Percentiles rank a stretch among this genome's conserved stretches.
These are phyloP conservation scores for Nicotiana tabacum DNA, from an alignment of 257 asterid genomes.

Conservation along the genomic window DNA sequence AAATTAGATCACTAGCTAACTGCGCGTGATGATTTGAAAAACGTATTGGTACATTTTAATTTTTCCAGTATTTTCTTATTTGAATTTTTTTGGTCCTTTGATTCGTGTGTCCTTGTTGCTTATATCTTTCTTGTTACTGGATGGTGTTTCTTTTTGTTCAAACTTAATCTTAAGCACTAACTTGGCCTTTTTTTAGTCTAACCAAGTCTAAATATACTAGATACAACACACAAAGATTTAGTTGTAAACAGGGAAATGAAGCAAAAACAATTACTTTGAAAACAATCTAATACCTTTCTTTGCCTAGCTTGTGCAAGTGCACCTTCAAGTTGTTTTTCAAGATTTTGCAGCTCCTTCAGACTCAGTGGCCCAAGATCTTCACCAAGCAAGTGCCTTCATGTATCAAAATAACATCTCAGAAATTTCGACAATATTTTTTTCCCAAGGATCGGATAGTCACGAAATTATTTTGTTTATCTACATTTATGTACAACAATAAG, in stretches of 20 bases:
- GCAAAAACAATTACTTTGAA: not conserved
- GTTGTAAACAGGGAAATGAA: not conserved
- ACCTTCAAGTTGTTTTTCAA: constrained; percentile 88
- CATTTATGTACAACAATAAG: not conserved
- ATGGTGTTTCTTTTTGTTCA: not conserved
- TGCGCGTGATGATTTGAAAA: not conserved
- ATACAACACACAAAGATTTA: not conserved
- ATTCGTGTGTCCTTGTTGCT: not conserved
- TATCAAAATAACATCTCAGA: not conserved
- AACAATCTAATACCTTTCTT: constrained; percentile 55
- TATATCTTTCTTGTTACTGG: not conserved
- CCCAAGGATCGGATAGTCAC: too few relatives aligned
- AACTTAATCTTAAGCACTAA: not conserved
- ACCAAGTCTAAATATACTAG: not conserved
- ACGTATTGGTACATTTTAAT: not conserved
- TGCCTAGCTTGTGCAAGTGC: constrained; percentile 84
- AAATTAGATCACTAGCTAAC: too few relatives aligned
- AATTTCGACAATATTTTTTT: too few relatives aligned
- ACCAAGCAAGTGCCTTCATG: constrained; percentile 84
- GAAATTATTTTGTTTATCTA: too few relatives aligned
- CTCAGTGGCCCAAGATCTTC: constrained; percentile 86
- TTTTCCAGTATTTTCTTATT: not conserved
- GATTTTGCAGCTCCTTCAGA: constrained; percentile 80
- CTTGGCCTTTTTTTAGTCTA: not conserved
- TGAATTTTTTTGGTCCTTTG: not conserved